Percentiles rank a stretch among this genome's conserved stretches.
phyloP scores from a whole-genome alignment of 257 asterid species.

The Forsythia suspensa region DNA sequence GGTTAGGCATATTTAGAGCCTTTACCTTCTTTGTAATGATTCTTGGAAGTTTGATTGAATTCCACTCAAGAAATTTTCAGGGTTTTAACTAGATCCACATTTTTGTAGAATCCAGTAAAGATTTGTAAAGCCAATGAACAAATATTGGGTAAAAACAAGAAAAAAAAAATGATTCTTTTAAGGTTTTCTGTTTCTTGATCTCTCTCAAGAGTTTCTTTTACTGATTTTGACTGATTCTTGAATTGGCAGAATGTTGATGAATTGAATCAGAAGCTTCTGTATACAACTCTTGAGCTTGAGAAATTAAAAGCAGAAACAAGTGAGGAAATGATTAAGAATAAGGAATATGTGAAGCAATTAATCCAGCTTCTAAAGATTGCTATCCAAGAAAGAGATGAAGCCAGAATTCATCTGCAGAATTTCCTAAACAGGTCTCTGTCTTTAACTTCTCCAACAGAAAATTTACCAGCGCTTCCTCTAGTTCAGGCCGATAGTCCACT shows the following conservation, averaged over 20 bases:
- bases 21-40: background rate
- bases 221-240: background rate
- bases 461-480: constrained; percentile 2
- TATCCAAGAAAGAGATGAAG: constrained; percentile 59
- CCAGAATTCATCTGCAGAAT: constrained; percentile 45
- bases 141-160: too few species aligned
- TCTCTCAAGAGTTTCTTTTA: background rate
- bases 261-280: constrained; percentile 45
- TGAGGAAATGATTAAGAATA: constrained; percentile 43
- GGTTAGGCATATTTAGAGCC: background rate
- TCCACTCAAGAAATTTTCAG: background rate
- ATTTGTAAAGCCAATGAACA: background rate
- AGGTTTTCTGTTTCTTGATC: background rate
- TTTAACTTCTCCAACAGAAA: background rate
- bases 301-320: constrained; percentile 38
- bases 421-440: constrained; percentile 33
- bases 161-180: too few species aligned
- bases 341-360: constrained; percentile 38
- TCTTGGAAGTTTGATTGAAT: background rate
- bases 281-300: constrained; percentile 52
- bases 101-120: background rate
- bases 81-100: background rate
- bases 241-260: constrained; percentile 38
- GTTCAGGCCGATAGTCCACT: constrained; percentile 30
- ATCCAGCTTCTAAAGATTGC: constrained; percentile 40